Evolutionary conservation across 148 eudicot species (phyloP).

Genomic region (Rhododendron vialii): DNA sequence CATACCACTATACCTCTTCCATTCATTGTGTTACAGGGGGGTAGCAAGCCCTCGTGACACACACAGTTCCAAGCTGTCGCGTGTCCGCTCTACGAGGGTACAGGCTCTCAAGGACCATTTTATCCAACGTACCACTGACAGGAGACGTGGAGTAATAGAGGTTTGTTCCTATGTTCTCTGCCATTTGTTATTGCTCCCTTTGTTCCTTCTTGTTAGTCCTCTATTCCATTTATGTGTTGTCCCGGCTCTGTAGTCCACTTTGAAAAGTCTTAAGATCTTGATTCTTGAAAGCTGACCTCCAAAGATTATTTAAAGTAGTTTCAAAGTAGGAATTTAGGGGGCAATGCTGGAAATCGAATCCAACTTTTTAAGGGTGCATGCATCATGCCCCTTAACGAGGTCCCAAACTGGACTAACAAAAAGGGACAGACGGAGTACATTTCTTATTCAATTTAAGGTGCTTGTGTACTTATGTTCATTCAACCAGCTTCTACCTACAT

Average conservation of each 20-base stretch:
- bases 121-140: slow-evolving; percentile 81
- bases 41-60: slow-evolving; percentile 20
- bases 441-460: not conserved
- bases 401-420: not conserved
- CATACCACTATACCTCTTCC: slow-evolving; percentile 51
- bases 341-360: not conserved
- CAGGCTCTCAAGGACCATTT: slow-evolving; percentile 61
- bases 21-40: slow-evolving; percentile 31
- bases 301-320: not conserved
- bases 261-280: not conserved
- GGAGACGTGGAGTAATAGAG: slow-evolving; percentile 96
- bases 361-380: not conserved
- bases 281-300: not conserved
- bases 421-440: not conserved
- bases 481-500: not conserved
- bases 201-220: not conserved
- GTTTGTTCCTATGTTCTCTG: slow-evolving; percentile 24
- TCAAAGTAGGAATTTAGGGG: not conserved
- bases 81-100: slow-evolving; percentile 33
- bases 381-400: not conserved
- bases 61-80: slow-evolving; percentile 18
- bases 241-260: not conserved
- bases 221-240: not conserved
- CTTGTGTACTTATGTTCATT: not conserved
- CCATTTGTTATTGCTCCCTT: not conserved